Conservation (phyloP, 1,284 basidiomycete genomes). For the Ceraceosorus bombacis region DNA sequence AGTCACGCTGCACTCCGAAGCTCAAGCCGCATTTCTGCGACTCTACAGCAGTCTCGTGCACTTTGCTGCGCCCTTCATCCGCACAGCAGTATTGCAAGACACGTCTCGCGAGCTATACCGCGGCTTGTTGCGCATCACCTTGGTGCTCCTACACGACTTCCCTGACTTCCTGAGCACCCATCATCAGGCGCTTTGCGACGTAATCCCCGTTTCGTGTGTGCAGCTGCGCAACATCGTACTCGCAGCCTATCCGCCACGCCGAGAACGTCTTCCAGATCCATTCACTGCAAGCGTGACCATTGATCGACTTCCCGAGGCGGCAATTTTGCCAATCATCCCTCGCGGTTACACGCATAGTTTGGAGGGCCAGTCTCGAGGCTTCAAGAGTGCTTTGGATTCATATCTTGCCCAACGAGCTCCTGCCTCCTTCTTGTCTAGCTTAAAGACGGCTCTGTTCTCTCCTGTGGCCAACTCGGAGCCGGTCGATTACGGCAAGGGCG, state of each 20-base stretch:
- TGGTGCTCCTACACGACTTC: constrained; percentile 96
- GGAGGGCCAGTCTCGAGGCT: constrained; percentile 55
- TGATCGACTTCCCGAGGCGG: constrained; percentile 72
- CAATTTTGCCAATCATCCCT: constrained; percentile 76
- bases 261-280: constrained; percentile 72
- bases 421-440: constrained; percentile 64
- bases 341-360: constrained; percentile 80
- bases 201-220: constrained; percentile 82
- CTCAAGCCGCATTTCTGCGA: constrained; percentile 93
- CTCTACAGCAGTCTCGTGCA: constrained; percentile 84
- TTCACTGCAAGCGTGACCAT: constrained; percentile 52
- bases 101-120: constrained; percentile 84
- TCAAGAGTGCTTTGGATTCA: constrained; percentile 70
- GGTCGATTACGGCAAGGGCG: constrained; percentile 40
- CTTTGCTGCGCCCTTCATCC: constrained; percentile 86
- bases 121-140: constrained; percentile 80
- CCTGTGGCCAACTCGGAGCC: constrained; percentile 38
- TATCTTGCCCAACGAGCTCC: constrained; percentile 63
- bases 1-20: constrained; percentile 69
- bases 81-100: constrained; percentile 67
- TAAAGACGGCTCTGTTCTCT: constrained; percentile 68
- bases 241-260: constrained; percentile 74
- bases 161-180: constrained; percentile 96
- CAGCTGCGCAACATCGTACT: constrained; percentile 95
- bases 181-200: constrained; percentile 89